Evolutionary conservation across 2,329 filamentous ascomycete genomes (phyloP), one percentile per base, ranked within the genome.

Genomic region (Torrubiella hemipterigena): DNA sequence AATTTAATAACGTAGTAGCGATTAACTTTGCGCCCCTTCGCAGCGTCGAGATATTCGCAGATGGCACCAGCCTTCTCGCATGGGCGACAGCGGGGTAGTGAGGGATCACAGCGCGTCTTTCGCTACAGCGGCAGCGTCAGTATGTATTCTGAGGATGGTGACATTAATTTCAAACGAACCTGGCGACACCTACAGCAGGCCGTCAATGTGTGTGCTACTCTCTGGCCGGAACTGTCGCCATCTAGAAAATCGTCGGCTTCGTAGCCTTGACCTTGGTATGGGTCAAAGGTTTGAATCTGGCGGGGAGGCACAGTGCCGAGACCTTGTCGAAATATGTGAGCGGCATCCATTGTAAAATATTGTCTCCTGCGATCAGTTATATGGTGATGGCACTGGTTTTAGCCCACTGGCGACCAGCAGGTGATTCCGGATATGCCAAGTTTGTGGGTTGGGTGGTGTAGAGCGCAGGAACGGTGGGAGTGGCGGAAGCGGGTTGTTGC

Each of bases 91-190:
- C 82, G 81, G 24, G 91, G 91, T 15, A 98, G 72, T 11, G 82
- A 83, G 4, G 91, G 83, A 58, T 96, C 91, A 63, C 91, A 98
- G 65, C 86, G 72, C 22, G 89, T 96, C 67, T 98, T 98, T 48
- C 89, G 78, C 87, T 93, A 50, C 20, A 31, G 13, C 23, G 13
- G 32, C 17, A 31, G 14, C 29, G 27, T 40, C 33, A 47, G 42
- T 33, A 38, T 33, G 33, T 31, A 20, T 17, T 27, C 20, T 17
- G 24, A 29, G 26, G 19, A 25, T n/a, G 4, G 23, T 10, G 3
- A 18, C 10, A 17, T n/a, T 6, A 7, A 18, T 12, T 13, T 6
- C 6, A 8, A 43, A 55, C 66, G 52, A 60, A 84, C 81, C 66
- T 82, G 78, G 52, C 81, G 73, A 56, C 81, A 89, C 39, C 81